Conservation (phyloP, 371 early-diverging fungal species). For the Rhizopus arrhizus region DNA sequence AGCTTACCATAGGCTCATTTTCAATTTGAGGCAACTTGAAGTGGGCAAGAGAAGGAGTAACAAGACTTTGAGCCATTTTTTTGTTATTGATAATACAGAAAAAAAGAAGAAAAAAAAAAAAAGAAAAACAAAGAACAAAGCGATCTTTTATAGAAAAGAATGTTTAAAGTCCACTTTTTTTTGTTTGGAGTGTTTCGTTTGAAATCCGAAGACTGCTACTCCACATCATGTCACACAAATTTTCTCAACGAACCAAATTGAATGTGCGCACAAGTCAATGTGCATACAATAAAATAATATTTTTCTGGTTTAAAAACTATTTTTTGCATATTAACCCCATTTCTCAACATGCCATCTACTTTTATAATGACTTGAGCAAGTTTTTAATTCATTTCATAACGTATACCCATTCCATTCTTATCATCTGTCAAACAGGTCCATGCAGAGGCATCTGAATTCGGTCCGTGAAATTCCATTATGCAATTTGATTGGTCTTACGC, state of each 20-base stretch:
- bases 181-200: background rate
- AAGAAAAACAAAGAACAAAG: background rate
- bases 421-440: slow-evolving; percentile 28
- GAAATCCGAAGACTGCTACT: background rate
- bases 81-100: background rate
- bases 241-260: too few species aligned
- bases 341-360: background rate
- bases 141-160: too few species aligned
- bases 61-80: slow-evolving; percentile 17
- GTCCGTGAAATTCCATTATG: background rate
- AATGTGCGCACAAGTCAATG: too few species aligned
- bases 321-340: background rate
- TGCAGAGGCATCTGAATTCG: slow-evolving; percentile 31
- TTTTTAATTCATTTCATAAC: background rate
- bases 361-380: background rate
- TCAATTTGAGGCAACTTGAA: slow-evolving; percentile 81
- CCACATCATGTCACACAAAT: background rate
- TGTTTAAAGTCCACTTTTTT: background rate
- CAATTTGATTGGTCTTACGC: background rate
- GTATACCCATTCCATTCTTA: background rate
- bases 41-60: slow-evolving; percentile 65
- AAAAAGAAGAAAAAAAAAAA: slow-evolving; percentile 3
- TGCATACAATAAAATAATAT: too few species aligned
- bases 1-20: slow-evolving; percentile 89
- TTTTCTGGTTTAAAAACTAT: too few species aligned